phyloP scores from a whole-genome alignment of 441 rosid genomes.

The Eutrema salsugineum region DNA sequence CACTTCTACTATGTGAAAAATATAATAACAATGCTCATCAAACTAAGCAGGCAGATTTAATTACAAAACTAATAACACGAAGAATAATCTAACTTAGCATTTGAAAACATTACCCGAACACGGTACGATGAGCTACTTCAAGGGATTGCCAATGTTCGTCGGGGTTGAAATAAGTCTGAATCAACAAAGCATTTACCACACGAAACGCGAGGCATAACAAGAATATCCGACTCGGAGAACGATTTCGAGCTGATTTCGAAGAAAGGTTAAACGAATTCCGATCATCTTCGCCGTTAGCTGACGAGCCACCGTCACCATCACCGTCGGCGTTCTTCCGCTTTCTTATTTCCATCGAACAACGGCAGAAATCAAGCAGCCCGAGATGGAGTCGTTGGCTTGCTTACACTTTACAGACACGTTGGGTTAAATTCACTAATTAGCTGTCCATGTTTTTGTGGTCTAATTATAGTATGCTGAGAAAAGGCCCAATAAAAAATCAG shows the following conservation, averaged over 20 bases:
- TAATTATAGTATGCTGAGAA: neutral
- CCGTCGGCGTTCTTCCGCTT: slow-evolving; percentile 21
- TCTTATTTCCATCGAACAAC: slow-evolving; percentile 11
- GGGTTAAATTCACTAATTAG: neutral
- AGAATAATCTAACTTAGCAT: too few species aligned
- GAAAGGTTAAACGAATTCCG: neutral
- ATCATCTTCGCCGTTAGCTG: neutral
- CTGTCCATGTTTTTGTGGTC: neutral
- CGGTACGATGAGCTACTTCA: slow-evolving; percentile 77
- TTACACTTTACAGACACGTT: neutral
- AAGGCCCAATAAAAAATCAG: neutral
- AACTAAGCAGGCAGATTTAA: neutral
- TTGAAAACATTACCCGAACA: slow-evolving; percentile 55
- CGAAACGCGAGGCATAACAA: slow-evolving; percentile 52
- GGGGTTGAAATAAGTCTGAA: slow-evolving; percentile 84
- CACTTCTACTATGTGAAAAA: neutral
- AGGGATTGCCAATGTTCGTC: slow-evolving; percentile 96
- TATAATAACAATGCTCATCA: neutral
- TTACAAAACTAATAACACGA: neutral
- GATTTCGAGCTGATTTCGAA: neutral
- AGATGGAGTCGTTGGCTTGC: neutral
- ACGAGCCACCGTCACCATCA: slow-evolving; percentile 5
- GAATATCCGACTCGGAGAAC: slow-evolving; percentile 41
- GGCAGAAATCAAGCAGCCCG: neutral
- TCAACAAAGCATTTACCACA: slow-evolving; percentile 55